phyloP scores from a whole-genome alignment of 164 flowering plant species.

The Warburgia ugandensis region DNA sequence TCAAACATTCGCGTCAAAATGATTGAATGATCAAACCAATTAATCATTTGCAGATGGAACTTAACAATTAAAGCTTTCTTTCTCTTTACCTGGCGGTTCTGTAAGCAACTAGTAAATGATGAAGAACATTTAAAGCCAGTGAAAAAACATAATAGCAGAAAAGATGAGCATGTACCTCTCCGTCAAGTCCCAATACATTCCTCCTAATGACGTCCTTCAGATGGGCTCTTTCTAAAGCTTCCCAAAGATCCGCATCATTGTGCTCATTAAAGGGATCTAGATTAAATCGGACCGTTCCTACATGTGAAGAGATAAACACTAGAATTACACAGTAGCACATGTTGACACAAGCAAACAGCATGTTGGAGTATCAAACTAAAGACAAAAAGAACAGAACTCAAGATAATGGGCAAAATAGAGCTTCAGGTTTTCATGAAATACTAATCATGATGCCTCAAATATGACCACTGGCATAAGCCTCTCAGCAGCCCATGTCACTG shows the following conservation, averaged over 20 bases:
- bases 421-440: too few species aligned
- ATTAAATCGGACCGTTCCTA: constrained; percentile 90
- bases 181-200: constrained; percentile 81
- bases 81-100: too few species aligned
- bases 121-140: too few species aligned
- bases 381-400: not conserved
- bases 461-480: too few species aligned
- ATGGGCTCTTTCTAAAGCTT: constrained; percentile 95
- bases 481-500: too few species aligned
- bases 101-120: too few species aligned
- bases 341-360: not conserved
- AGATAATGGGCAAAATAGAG: not conserved
- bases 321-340: not conserved
- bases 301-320: constrained; percentile 1
- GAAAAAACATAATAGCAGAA: too few species aligned
- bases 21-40: not conserved
- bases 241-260: constrained; percentile 98
- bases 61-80: too few species aligned
- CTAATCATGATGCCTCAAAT: too few species aligned
- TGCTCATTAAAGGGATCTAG: constrained; percentile 95
- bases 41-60: too few species aligned
- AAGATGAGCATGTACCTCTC: constrained; percentile 56
- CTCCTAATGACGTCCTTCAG: constrained; percentile 85
- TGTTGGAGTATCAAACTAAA: not conserved
- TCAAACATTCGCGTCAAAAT: too few species aligned